Evolutionary conservation across 2,329 filamentous ascomycete genomes (phyloP).

Genomic region (Pseudogymnoascus sp.): DNA sequence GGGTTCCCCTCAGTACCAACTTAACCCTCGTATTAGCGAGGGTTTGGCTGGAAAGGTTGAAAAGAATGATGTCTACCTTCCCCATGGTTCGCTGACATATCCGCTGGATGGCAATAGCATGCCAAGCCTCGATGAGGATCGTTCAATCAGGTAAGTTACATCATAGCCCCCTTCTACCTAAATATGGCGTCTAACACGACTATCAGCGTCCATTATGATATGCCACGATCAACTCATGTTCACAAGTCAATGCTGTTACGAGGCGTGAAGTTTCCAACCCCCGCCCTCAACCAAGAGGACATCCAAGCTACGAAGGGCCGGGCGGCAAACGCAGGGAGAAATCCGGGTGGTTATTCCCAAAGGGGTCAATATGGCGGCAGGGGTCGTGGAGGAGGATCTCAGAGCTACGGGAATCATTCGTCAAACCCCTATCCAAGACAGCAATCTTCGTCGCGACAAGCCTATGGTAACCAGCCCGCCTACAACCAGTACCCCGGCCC

Average conservation of each 20-base stretch:
- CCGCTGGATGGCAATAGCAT: conserved; percentile 65
- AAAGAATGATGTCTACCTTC: conserved; percentile 76
- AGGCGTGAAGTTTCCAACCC: conserved; percentile 65
- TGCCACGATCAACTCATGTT: conserved; percentile 61
- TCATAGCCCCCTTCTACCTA: background rate
- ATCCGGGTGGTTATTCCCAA: conserved; percentile 48
- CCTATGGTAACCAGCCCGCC: conserved; percentile 17
- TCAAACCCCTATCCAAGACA: conserved; percentile 34
- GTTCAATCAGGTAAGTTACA: conserved; percentile 66
- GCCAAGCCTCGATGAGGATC: conserved; percentile 75
- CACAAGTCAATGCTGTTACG: conserved; percentile 95
- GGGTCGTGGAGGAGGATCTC: conserved; percentile 38
- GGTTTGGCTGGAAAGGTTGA: conserved; percentile 73
- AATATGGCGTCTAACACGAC: conserved; percentile 19
- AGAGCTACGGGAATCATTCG: conserved; percentile 28
- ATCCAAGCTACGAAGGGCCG: conserved; percentile 64
- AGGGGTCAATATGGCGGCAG: conserved; percentile 3
- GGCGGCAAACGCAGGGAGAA: conserved; percentile 57
- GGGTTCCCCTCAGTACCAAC: conserved; percentile 54
- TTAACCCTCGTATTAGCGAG: conserved; percentile 68
- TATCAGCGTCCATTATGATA: conserved; percentile 71
- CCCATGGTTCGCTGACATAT: conserved; percentile 72
- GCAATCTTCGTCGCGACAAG: background rate
- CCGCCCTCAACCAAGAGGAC: conserved; percentile 67
- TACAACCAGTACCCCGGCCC: conserved; percentile 24